Percentiles rank a stretch among this genome's conserved stretches.
These are phyloP conservation scores for Clavispora fructus DNA, from an alignment of 805 yeast species.

Conservation along the genomic window DNA sequence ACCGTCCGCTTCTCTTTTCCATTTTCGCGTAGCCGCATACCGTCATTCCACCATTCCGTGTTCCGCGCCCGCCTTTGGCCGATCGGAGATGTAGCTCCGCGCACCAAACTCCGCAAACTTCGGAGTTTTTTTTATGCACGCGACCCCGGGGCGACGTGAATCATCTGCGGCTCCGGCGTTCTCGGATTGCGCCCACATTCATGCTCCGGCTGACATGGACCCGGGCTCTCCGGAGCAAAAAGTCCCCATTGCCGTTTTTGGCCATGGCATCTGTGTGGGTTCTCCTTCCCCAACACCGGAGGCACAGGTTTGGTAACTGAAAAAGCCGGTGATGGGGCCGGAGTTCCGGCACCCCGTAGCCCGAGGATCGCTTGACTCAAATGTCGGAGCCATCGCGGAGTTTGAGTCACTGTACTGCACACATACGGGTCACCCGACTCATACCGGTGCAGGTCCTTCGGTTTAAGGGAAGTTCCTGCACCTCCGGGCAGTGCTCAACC, in stretches of 20 bases:
- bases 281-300: no score
- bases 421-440: background rate
- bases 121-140: background rate
- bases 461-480: slow-evolving; percentile 5
- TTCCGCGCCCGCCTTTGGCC: background rate
- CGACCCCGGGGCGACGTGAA: background rate
- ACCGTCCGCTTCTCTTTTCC: no score
- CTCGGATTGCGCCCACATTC: background rate
- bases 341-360: background rate
- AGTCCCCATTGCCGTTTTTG: no score
- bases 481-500: background rate
- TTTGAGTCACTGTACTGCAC: background rate
- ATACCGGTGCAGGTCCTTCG: slow-evolving; percentile 2
- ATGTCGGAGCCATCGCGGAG: slow-evolving; percentile 1
- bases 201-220: no score
- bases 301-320: no score
- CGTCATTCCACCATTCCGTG: background rate
- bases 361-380: background rate
- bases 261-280: no score
- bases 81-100: background rate
- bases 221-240: no score
- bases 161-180: background rate
- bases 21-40: background rate
- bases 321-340: background rate
- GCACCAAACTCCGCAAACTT: background rate